Evolutionary conservation across 2,329 filamentous ascomycete genomes (phyloP), one percentile per base, ranked within the genome.

Genomic region (Cladosporium sp.): DNA sequence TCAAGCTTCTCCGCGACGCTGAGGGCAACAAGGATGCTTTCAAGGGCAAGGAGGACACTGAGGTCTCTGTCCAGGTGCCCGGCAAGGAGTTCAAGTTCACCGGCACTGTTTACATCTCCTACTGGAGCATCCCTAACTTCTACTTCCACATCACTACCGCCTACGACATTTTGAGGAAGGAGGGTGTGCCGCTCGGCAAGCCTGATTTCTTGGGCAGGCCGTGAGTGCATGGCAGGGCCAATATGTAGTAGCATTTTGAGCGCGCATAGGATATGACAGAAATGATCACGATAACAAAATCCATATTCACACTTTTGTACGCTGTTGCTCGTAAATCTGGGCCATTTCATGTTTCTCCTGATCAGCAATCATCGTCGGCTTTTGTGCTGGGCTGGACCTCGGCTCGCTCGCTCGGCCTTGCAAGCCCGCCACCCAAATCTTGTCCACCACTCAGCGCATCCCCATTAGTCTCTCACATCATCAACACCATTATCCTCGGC

Each of bases 101-200:
- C 2, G 81, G 76, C 0, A 68, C 77, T 63, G 75, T 78, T 2
- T 89, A 86, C 72, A 71, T 85, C 25, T 72, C 76, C 48, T 76
- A 76, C 3, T 86, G 82, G 74, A 80, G 77, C 4, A 64, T 87
- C 51, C 87, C 88, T 25, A 89, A 90, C 71, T 73, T 89, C 70
- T 89, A 82, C 78, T 91, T 91, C 76, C 89, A 91, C 73, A 69
- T 85, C 16, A 81, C 76, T 3, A 87, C 82, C 14, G 80, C 85
- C 11, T 91, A 91, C 77, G 79, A 76, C 25, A 86, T 91, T 64
- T 72, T 90, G 73, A 80, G 88, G 66, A 83, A 81, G 71, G 82
- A 86, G 76, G 88, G 88, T 1, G 85, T 89, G 28, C 77, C 80
- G 0, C n/a, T 91, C 21, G 87, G 86, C 36, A 90, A 90, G 81